These are phyloP conservation scores for Penicillium lividum DNA, from an alignment of 495 filamentous ascomycete genomes.

Conservation along the genomic window DNA sequence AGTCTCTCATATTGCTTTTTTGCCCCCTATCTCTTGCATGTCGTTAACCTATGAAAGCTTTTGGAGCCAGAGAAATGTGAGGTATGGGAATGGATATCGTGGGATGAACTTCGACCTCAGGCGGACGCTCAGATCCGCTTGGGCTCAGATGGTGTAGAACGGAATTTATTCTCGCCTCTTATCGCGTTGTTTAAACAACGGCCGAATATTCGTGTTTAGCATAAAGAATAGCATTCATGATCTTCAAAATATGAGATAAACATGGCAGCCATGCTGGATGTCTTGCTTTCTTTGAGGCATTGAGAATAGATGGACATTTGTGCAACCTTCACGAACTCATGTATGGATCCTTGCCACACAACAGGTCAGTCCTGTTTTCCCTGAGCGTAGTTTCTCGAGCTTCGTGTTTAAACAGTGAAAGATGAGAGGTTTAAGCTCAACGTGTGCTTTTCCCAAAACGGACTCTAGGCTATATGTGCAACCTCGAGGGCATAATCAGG, in stretches of 20 bases:
- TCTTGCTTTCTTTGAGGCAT: background rate
- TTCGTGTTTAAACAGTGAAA: background rate
- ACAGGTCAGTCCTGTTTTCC: background rate
- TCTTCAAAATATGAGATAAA: background rate
- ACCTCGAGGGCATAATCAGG: background rate
- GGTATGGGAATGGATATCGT: conserved; percentile 61
- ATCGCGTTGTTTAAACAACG: conserved; percentile 53
- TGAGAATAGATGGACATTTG: background rate
- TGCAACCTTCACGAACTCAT: background rate
- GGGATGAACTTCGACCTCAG: conserved; percentile 39
- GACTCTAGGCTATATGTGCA: background rate
- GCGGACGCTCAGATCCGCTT: conserved; percentile 11
- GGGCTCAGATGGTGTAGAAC: conserved; percentile 18
- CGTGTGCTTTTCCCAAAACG: background rate
- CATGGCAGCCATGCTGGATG: background rate
- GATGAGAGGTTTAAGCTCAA: background rate
- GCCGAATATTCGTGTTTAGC: conserved; percentile 26
- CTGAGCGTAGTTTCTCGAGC: background rate
- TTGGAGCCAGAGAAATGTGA: conserved; percentile 68
- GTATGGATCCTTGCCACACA: background rate
- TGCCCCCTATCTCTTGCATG: conserved; percentile 1
- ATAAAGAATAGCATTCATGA: background rate
- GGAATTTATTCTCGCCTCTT: conserved; percentile 57
- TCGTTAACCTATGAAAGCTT: conserved; percentile 17
- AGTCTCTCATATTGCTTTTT: conserved; percentile 27